Evolutionary conservation across 495 filamentous ascomycete species (phyloP).

Genomic region (Aspergillus cristatus): DNA sequence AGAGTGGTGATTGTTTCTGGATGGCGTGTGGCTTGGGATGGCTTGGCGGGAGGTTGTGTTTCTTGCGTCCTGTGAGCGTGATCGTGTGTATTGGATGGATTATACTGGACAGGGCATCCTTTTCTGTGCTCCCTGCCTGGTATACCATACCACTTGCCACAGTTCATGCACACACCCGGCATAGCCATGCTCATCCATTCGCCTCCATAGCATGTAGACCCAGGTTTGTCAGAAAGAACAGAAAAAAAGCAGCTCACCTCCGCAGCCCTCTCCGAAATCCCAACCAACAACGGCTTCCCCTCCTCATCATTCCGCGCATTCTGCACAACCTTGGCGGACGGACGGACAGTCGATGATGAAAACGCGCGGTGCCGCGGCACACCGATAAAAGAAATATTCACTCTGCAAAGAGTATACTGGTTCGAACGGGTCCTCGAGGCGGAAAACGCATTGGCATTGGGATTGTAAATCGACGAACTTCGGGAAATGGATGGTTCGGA

Average conservation of each 20-base stretch:
- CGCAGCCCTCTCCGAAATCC: slow-evolving; percentile 72
- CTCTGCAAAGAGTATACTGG: not conserved
- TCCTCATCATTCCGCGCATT: slow-evolving; percentile 51
- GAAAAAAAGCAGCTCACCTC: slow-evolving; percentile 50
- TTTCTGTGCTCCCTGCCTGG: too few species aligned
- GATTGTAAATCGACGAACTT: slow-evolving; percentile 4
- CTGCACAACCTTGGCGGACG: slow-evolving; percentile 23
- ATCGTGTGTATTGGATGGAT: too few species aligned
- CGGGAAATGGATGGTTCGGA: slow-evolving; percentile 8
- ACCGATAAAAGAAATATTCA: not conserved
- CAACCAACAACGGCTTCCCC: slow-evolving; percentile 71
- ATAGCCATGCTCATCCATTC: too few species aligned
- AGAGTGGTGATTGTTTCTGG: slow-evolving; percentile 20
- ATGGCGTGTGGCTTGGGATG: slow-evolving; percentile 44
- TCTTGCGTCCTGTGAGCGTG: too few species aligned
- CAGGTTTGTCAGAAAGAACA: slow-evolving; percentile 1
- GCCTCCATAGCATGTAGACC: slow-evolving; percentile 1
- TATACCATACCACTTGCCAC: too few species aligned
- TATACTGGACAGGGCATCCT: too few species aligned
- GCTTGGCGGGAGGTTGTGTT: slow-evolving; percentile 41
- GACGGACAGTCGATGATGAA: slow-evolving; percentile 22
- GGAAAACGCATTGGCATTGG: too few species aligned
- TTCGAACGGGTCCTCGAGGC: not conserved
- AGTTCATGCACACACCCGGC: too few species aligned
- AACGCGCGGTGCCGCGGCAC: slow-evolving; percentile 17